Base-by-base conservation (phyloP, 495 filamentous ascomycete species). In the Penicillium psychrofluorescens region DNA sequence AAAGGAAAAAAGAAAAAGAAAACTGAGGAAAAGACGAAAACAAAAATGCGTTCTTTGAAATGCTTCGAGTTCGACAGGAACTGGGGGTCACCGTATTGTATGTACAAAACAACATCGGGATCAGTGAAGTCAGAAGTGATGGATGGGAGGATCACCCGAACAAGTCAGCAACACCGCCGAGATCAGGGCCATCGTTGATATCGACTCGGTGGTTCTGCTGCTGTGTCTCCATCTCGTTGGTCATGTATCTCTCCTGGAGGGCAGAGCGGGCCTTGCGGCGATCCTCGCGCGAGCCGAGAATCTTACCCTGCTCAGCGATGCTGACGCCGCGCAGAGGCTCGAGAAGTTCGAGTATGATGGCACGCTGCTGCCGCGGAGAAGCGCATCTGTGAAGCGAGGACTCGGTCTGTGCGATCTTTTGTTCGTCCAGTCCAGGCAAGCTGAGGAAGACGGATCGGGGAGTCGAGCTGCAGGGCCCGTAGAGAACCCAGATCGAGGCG, bases 261-360 rank as follows among this genome's bases (percentile, higher is more conserved):
- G 64, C 72, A 41, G 61, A 72, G 46, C 70, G 71, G 12, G 66
- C 51, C 52, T 74, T 78, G 39, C 75, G 72, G 30, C 67, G 71
- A 42, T 76, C 72, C 52, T 72, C 64, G 27, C 69, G 62, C 4
- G 72, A 67, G 35, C 67, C 63, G 33, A 73, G 50, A 11, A 97
- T 77, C 63, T 88, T 91, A 32, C 92, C 92, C 70, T 90, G 84
- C 63, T 97, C 92, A 13, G 88, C 84, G 43, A 99, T 86, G 49
- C 88, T 90, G 4, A 95, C 80, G 3, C 92, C 90, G 38, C 94
- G 80, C 11, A 97, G 64, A 33, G 87, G 82, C 46, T 90, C 83
- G 11, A 99, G 69, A 7, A 99, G 70, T 43, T 95, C 88, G n/a
- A 97, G 66, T 33, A 97, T 80, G 12, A 94, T 60, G 1, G 84